Conservation (phyloP, 2,329 filamentous ascomycete species). For the Xylariaceae sp. region DNA sequence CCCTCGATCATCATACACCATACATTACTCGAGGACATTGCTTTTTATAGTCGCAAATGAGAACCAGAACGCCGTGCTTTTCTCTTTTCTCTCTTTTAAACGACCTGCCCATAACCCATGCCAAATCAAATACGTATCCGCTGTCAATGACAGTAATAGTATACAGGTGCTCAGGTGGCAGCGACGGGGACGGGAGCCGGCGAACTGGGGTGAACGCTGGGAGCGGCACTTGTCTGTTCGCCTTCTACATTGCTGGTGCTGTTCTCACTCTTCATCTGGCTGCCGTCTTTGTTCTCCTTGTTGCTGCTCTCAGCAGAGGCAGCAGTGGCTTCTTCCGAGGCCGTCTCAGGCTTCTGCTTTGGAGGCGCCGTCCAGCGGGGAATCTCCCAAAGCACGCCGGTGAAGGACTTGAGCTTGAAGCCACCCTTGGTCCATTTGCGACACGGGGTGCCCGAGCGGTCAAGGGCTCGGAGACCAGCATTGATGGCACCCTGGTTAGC, state of each 20-base stretch:
- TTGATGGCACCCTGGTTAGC: constrained; percentile 98
- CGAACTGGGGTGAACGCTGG: constrained; percentile 52
- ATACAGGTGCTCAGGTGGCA: constrained; percentile 37
- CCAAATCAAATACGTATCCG: not conserved
- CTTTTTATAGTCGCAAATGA: constrained; percentile 12
- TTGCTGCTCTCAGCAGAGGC: constrained; percentile 52
- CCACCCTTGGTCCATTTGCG: constrained; percentile 85
- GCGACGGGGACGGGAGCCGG: constrained; percentile 49
- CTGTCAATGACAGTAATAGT: constrained; percentile 2
- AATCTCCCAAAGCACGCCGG: constrained; percentile 25
- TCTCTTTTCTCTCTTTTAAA: constrained; percentile 20
- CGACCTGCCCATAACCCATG: constrained; percentile 18
- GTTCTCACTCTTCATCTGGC: constrained; percentile 47
- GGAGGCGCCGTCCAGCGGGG: constrained; percentile 54
- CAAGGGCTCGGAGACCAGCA: constrained; percentile 87
- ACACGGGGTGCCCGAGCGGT: constrained; percentile 87
- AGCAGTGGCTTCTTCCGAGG: constrained; percentile 43
- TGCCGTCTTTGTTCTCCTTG: constrained; percentile 64
- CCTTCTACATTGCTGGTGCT: constrained; percentile 41
- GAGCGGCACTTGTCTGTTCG: constrained; percentile 50
- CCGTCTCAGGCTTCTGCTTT: constrained; percentile 47
- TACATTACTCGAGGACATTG: constrained; percentile 3
- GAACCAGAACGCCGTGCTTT: constrained; percentile 33
- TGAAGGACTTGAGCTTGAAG: constrained; percentile 83
- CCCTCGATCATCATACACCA: not conserved